Evolutionary conservation across 371 early-diverging fungal genomes (phyloP), one percentile per base, ranked within the genome.

Genomic region (Gilbertella persicaria): DNA sequence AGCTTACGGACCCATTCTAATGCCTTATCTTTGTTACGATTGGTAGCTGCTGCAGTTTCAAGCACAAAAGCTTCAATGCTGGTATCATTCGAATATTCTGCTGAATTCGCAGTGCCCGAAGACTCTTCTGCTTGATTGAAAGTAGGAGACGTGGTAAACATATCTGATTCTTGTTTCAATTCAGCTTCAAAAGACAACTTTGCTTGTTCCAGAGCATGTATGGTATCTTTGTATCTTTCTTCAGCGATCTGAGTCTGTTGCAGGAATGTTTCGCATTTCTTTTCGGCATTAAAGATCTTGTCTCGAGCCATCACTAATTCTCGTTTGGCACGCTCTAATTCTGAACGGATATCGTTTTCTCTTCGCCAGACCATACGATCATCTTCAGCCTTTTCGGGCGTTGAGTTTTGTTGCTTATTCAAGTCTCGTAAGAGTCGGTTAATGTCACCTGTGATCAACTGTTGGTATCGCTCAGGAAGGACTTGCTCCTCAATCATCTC

Each of bases 401-500:
- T 81, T 14, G 75, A 58, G 5, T 65, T 62, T 43, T 57, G 70
- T 23, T 71, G 66, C 50, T 85, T 80, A 45, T 72, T 77, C 26
- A 92, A 47, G 43, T 95, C 94, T 14, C 88, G 82, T 40, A 94
- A 73, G 45, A 90, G 88, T 52, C 91, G 81, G 53, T 94, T 92
- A 60, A 95, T 94, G 53, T 95, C 91, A 47, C 84, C 84, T 20
- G 90, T 92, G 48, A 96, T 89, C 37, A 90, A 75, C 33, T 87
- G 82, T 42, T 90, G 89, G 53, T 89, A 93, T 59, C 74, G 66
- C 44, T 88, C 80, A 24, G 85, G 89, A 17, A 93, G 75, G 9
- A 93, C 91, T 38, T 88, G 73, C 53, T 93, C 93, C 41, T 86
- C 89, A 60, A 93, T 91, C 94, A 97, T 95, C 63, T 97, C 97